Conservation (phyloP, 2,329 filamentous ascomycete genomes). For the Trichoderma oligosporum region DNA sequence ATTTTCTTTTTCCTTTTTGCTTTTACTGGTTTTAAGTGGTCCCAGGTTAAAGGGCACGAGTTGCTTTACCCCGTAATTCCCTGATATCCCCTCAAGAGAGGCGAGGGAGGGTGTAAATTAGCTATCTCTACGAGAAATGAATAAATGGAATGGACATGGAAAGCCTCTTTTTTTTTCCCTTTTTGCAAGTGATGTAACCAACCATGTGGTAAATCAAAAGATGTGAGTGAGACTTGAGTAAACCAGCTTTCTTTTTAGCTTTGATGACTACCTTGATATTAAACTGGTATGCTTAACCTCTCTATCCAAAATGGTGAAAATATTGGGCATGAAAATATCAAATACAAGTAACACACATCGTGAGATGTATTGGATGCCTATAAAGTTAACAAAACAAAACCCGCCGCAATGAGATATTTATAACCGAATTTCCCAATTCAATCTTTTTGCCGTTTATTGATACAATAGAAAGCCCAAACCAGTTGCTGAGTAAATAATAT, state of each 20-base stretch:
- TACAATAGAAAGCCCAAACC: not conserved
- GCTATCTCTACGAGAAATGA: conserved; percentile 37
- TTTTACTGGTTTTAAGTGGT: conserved; percentile 26
- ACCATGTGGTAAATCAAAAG: too few relatives aligned
- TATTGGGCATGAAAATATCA: too few relatives aligned
- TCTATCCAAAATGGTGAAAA: too few relatives aligned
- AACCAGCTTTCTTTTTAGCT: too few relatives aligned
- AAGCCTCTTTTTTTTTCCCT: too few relatives aligned
- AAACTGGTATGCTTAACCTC: too few relatives aligned
- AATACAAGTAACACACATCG: too few relatives aligned
- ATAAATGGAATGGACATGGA: conserved; percentile 31
- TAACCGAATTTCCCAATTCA: not conserved
- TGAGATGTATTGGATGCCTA: conserved; percentile 9
- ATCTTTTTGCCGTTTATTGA: not conserved
- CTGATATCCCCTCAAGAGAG: conserved; percentile 24
- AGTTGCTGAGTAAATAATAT: not conserved
- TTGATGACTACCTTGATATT: too few relatives aligned
- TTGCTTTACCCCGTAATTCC: conserved; percentile 36
- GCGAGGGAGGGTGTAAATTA: conserved; percentile 39
- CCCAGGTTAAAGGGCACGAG: conserved; percentile 26
- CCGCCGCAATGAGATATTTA: not conserved
- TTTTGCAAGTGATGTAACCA: not conserved
- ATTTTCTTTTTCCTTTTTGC: conserved; percentile 31
- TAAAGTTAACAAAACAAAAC: not conserved
- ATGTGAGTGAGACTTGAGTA: too few relatives aligned